phyloP scores from a whole-genome alignment of 345 rosid genomes.

The Kernera saxatilis region DNA sequence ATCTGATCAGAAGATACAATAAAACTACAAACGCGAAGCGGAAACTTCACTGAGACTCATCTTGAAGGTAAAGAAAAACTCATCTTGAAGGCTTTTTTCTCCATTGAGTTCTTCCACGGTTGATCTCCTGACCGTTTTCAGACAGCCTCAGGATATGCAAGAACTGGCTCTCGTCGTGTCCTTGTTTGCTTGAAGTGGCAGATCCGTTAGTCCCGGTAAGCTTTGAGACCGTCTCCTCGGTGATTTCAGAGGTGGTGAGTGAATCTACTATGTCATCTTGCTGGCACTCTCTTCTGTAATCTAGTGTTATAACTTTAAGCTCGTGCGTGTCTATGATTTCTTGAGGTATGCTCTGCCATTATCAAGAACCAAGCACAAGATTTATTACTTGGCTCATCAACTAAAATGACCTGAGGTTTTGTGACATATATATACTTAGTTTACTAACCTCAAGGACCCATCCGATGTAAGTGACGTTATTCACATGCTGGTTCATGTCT shows the following conservation, averaged over 20 bases:
- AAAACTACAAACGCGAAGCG: constrained; percentile 22
- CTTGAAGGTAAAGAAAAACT: no score
- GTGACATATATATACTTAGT: not conserved
- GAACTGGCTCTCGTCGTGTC: constrained; percentile 40
- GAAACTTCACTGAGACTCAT: constrained; percentile 14
- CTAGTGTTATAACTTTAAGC: constrained; percentile 75
- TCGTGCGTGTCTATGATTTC: constrained; percentile 77
- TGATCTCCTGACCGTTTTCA: constrained; percentile 70
- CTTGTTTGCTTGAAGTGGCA: constrained; percentile 19
- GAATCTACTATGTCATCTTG: constrained; percentile 82
- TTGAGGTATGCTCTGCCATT: constrained; percentile 87
- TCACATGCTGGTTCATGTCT: constrained; percentile 97
- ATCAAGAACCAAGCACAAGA: not conserved
- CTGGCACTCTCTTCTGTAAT: constrained; percentile 89
- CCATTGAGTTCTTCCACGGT: constrained; percentile 83
- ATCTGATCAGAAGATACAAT: constrained; percentile 3
- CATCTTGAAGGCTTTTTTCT: constrained; percentile 59
- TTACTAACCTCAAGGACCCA: constrained; percentile 84
- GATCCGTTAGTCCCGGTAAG: constrained; percentile 57
- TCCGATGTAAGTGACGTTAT: constrained; percentile 83
- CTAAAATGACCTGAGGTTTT: not conserved
- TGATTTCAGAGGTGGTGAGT: constrained; percentile 53
- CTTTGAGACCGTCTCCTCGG: constrained; percentile 28
- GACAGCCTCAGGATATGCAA: constrained; percentile 77
- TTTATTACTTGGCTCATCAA: not conserved